Percentiles rank a stretch among this genome's conserved stretches.
Evolutionary conservation across 768 basidiomycete genomes (phyloP).

Genomic region (Leccinellum albellum): DNA sequence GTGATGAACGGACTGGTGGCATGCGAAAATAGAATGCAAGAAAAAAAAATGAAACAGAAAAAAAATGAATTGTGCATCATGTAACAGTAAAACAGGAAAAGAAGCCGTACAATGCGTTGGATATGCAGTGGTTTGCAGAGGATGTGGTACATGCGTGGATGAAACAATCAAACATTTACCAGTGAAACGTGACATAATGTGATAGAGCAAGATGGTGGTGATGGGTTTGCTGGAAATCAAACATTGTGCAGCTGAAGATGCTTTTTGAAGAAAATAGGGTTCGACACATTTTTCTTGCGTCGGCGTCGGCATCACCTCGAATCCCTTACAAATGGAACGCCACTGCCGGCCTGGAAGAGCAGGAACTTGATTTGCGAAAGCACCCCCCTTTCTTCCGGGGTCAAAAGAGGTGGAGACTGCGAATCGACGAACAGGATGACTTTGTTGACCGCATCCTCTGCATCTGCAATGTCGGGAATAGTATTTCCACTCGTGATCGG

Average conservation of each 20-base stretch:
- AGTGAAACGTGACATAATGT: slow-evolving; percentile 15
- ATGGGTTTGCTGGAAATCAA: slow-evolving; percentile 13
- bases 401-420: slow-evolving; percentile 30
- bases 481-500: slow-evolving; percentile 30
- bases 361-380: slow-evolving; percentile 49
- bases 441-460: slow-evolving; percentile 51
- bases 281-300: neutral
- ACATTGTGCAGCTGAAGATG: slow-evolving; percentile 11
- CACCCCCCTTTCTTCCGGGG: slow-evolving; percentile 34
- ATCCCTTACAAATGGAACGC: slow-evolving; percentile 34
- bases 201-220: slow-evolving; percentile 10
- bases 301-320: slow-evolving; percentile 18
- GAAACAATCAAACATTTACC: slow-evolving; percentile 19
- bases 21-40: slow-evolving; percentile 22
- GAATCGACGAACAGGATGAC: slow-evolving; percentile 52
- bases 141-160: slow-evolving; percentile 22
- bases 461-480: slow-evolving; percentile 44
- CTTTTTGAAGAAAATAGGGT: slow-evolving; percentile 16
- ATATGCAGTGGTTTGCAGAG: slow-evolving; percentile 21
- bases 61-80: slow-evolving; percentile 15
- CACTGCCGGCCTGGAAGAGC: slow-evolving; percentile 47
- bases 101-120: slow-evolving; percentile 21
- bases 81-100: slow-evolving; percentile 11
- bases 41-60: neutral
- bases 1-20: slow-evolving; percentile 16